Evolutionary conservation across 768 basidiomycete genomes (phyloP), one percentile per base, ranked within the genome.

Genomic region (Lentinula lateritia): DNA sequence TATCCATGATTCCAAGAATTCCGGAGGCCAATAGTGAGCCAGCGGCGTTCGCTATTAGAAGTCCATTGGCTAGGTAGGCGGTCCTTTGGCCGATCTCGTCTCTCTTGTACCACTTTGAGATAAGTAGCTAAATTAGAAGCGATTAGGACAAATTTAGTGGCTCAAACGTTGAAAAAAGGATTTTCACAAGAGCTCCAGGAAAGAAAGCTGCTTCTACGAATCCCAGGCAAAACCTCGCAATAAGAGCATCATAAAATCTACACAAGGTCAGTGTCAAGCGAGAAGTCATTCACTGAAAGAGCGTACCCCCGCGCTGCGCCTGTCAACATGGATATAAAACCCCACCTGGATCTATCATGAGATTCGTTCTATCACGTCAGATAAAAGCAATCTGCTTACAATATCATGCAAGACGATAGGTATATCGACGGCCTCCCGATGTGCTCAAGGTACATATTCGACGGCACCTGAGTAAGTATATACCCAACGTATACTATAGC

Each of bases 11-110:
- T 64, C 83, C 78, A 16, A 93, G 79, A 55, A 93, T 89, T 2
- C 83, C 87, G 38, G 89, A 88, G 10, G 91, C 90, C 55, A 93
- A 81, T 9, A 93, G 74, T 1, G 89, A 80, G 5, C 92, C 91
- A 69, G 93, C 91, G 0, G 91, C 92, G 76, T 93, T 94, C 58
- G 84, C 86, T 59, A 92, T 85, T 23, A 93, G 76, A 65, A 80
- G 85, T 20, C 92, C 91, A 63, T 89, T 90, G 39, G 81, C 82
- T 42, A 92, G 76, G 48, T 88, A 69, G 6, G 90, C 87, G 10
- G 82, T 88, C 58, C 89, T 78, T 56, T 85, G 75, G 41, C 88
- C 90, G 46, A 93, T 76, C 68, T 93, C 91, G 35, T 76, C 78
- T 50, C 83, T 81, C 61, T 78, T 89, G 75, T 92, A 92, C 91